These are phyloP conservation scores for Phyllostachys edulis DNA, from an alignment of 176 grass and related monocot genomes.

Conservation along the genomic window DNA sequence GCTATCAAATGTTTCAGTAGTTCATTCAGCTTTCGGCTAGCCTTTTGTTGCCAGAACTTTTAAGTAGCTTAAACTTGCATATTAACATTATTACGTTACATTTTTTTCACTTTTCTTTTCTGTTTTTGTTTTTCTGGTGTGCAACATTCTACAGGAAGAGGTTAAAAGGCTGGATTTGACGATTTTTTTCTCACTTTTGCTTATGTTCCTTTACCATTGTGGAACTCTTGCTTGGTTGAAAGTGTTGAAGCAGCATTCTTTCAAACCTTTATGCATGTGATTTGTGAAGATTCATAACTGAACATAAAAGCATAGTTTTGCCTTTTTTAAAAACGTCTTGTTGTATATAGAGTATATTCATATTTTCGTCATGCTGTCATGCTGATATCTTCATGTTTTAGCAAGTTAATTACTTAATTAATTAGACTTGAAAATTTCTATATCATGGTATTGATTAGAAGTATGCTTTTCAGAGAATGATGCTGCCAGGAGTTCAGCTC, in stretches of 20 bases:
- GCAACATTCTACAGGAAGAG: background rate
- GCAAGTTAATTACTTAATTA: conserved; percentile 8
- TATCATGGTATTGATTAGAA: conserved; percentile 25
- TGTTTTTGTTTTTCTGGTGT: background rate
- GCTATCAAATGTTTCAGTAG: background rate
- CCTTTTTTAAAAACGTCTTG: background rate
- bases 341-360: background rate
- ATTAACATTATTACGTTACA: background rate
- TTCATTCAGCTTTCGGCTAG: conserved; percentile 29
- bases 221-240: background rate
- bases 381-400: background rate
- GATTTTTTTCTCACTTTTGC: background rate
- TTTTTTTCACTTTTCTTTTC: background rate
- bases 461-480: conserved; percentile 48
- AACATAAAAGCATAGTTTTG: background rate
- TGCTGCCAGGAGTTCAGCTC: conserved; percentile 33
- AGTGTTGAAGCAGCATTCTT: background rate
- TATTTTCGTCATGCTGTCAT: conserved; percentile 1
- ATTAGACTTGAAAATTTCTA: conserved; percentile 2
- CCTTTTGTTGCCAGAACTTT: background rate
- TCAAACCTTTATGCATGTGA: background rate
- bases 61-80: background rate
- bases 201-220: background rate
- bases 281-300: background rate
- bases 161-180: background rate